Evolutionary conservation across 164 flowering plant genomes (phyloP).

Genomic region (Brasenia schreberi): DNA sequence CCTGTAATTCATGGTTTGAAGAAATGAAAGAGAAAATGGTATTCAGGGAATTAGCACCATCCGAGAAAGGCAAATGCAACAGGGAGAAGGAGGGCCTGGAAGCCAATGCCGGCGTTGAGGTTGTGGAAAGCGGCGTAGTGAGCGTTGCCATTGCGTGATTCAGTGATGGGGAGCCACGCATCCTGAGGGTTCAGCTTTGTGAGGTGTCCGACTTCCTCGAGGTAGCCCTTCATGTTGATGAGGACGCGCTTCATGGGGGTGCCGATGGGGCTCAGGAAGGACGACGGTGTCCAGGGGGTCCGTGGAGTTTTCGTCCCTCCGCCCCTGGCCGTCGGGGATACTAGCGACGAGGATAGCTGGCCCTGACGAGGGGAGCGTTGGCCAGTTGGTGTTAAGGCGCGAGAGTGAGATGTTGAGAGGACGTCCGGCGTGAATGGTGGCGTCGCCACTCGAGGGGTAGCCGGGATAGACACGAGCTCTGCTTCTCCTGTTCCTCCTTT

Average conservation of each 20-base stretch:
- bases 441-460: slow-evolving; percentile 61
- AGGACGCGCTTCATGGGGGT: slow-evolving; percentile 95
- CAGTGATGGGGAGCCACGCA: slow-evolving; percentile 97
- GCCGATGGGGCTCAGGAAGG: slow-evolving; percentile 90
- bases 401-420: slow-evolving; percentile 5
- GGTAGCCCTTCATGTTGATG: slow-evolving; percentile 84
- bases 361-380: slow-evolving; percentile 63
- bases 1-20: no score
- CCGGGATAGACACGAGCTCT: slow-evolving; percentile 95
- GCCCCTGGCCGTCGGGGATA: not conserved
- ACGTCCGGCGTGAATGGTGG: slow-evolving; percentile 58
- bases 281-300: slow-evolving; percentile 73
- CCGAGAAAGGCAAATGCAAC: slow-evolving; percentile 93
- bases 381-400: slow-evolving; percentile 59
- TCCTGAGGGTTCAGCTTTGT: slow-evolving; percentile 97
- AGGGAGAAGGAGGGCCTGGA: slow-evolving; percentile 87
- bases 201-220: slow-evolving; percentile 93
- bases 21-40: no score
- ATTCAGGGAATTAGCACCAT: slow-evolving; percentile 31
- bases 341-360: slow-evolving; percentile 11
- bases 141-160: slow-evolving; percentile 93
- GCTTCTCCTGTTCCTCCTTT: slow-evolving; percentile 28
- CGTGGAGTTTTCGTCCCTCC: slow-evolving; percentile 1
- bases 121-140: slow-evolving; percentile 98
- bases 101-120: slow-evolving; percentile 91